Evolutionary conservation across 2,329 filamentous ascomycete species (phyloP).

Genomic region (Chaetomium olivaceum): DNA sequence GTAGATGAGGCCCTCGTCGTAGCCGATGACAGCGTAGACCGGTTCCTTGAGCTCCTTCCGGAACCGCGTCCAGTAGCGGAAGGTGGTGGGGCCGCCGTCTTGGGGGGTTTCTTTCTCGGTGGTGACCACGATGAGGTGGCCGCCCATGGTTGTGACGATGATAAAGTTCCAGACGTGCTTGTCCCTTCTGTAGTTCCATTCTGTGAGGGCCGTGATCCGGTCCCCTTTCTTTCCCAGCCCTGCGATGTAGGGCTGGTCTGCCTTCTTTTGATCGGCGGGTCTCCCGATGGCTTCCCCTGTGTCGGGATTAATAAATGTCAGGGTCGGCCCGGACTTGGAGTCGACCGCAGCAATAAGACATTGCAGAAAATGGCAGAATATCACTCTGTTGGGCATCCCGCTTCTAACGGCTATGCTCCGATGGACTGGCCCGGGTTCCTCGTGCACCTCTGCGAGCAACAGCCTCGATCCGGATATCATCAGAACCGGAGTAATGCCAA

Average conservation of each 20-base stretch:
- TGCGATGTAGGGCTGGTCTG: slow-evolving; percentile 51
- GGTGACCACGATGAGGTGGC: slow-evolving; percentile 58
- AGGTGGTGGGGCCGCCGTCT: slow-evolving; percentile 36
- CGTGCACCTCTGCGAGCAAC: slow-evolving; percentile 55
- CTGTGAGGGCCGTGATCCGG: slow-evolving; percentile 59
- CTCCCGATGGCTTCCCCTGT: slow-evolving; percentile 54
- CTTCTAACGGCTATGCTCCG: slow-evolving; percentile 48
- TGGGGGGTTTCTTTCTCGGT: slow-evolving; percentile 39
- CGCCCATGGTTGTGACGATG: slow-evolving; percentile 58
- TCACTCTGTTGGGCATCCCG: slow-evolving; percentile 52
- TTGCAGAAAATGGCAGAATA: slow-evolving; percentile 56
- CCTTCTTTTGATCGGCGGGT: slow-evolving; percentile 46
- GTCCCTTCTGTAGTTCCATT: slow-evolving; percentile 63
- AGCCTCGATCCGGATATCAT: slow-evolving; percentile 53
- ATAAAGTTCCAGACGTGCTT: slow-evolving; percentile 63
- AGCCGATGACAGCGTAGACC: slow-evolving; percentile 58
- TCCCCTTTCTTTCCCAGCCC: slow-evolving; percentile 60
- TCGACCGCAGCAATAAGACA: slow-evolving; percentile 56
- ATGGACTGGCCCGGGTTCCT: slow-evolving; percentile 49
- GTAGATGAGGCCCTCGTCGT: slow-evolving; percentile 58
- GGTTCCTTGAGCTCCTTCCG: slow-evolving; percentile 49
- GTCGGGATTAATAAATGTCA: slow-evolving; percentile 59
- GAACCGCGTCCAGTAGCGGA: slow-evolving; percentile 57
- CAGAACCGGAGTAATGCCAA: slow-evolving; percentile 47
- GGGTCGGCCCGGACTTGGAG: slow-evolving; percentile 46